A percentile compares a stretch with the other conserved stretches of the same genome.
These are phyloP conservation scores for Pseudoscleropodium purum DNA, from an alignment of 225 moss, liverwort and hornwort genomes.

Conservation along the genomic window DNA sequence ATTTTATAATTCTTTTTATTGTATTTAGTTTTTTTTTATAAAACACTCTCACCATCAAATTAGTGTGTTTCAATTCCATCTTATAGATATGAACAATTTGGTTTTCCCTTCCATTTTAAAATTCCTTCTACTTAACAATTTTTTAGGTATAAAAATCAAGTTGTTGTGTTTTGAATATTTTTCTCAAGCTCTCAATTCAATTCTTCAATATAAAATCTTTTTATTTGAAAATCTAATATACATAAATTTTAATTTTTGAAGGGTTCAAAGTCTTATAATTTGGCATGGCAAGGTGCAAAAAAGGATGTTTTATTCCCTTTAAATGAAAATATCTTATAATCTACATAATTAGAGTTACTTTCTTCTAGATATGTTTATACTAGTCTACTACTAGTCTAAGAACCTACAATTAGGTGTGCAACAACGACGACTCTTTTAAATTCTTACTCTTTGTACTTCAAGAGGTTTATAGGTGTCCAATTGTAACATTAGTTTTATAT, in stretches of 20 bases:
- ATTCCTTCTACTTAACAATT: not conserved
- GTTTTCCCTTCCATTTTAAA: not conserved
- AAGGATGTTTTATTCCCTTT: not conserved
- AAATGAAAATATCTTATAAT: too few species aligned
- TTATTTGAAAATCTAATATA: not conserved
- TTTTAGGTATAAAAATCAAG: not conserved
- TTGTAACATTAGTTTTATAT: not conserved
- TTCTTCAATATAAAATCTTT: too few species aligned
- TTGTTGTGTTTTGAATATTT: not conserved
- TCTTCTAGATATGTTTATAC: not conserved
- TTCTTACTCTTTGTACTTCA: not conserved
- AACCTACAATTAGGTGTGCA: not conserved
- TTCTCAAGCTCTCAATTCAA: not conserved
- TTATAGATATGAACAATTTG: not conserved
- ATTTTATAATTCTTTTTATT: not conserved
- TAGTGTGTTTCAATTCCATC: not conserved
- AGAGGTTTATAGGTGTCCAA: too few species aligned
- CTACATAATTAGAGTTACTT: fast-evolving
- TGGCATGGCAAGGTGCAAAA: fast-evolving
- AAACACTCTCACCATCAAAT: not conserved
- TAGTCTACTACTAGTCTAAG: not conserved
- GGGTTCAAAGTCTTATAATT: not conserved
- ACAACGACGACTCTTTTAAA: not conserved
- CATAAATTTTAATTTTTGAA: not conserved
- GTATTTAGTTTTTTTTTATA: fast-evolving